A percentile compares a stretch with the other conserved stretches of the same genome.
Conservation (phyloP, 2,329 filamentous ascomycete genomes). For the Trichoderma lentiforme region DNA sequence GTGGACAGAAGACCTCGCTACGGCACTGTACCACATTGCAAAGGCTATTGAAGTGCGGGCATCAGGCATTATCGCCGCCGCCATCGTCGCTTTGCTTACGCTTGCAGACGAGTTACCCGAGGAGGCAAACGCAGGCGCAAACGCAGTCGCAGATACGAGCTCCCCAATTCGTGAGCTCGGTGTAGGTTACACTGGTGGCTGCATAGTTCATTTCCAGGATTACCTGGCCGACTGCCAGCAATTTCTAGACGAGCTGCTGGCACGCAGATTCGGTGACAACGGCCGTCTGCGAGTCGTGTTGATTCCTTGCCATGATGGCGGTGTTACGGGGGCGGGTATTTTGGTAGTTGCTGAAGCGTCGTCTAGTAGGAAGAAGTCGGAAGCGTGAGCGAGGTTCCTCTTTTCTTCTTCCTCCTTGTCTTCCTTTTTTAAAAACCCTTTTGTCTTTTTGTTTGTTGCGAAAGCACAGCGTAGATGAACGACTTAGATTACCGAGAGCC, state of each 20-base stretch:
- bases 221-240: conserved; percentile 67
- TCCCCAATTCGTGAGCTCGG: conserved; percentile 53
- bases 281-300: conserved; percentile 46
- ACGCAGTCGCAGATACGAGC: conserved; percentile 12
- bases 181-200: conserved; percentile 76
- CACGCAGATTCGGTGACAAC: conserved; percentile 26
- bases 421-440: not conserved
- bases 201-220: conserved; percentile 75
- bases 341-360: conserved; percentile 48
- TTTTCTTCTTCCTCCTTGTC: not conserved
- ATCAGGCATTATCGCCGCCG: conserved; percentile 70
- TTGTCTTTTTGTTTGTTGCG: not conserved
- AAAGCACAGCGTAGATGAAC: not conserved
- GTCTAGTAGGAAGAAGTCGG: conserved; percentile 32
- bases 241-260: conserved; percentile 58
- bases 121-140: conserved; percentile 23
- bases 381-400: not conserved
- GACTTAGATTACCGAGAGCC: not conserved
- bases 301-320: conserved; percentile 58
- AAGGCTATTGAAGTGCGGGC: conserved; percentile 69
- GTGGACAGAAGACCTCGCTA: conserved; percentile 62
- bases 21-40: conserved; percentile 62
- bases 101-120: conserved; percentile 63
- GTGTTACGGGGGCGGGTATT: conserved; percentile 60
- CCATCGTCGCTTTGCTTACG: conserved; percentile 65